Conservation (phyloP, 1,284 basidiomycete genomes). For the Hymenochaete sp. region DNA sequence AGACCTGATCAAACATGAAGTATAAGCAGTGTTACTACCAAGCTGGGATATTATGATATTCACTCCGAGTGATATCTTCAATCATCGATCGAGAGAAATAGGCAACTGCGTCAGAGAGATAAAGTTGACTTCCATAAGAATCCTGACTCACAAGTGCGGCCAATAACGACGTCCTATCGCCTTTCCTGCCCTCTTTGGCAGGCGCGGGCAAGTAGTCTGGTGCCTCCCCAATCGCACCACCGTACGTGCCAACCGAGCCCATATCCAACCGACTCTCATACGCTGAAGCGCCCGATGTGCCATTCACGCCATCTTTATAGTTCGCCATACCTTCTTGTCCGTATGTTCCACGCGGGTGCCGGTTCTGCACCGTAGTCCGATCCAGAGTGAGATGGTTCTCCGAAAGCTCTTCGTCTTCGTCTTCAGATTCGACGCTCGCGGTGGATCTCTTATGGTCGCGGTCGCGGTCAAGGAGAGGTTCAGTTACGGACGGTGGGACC, state of each 20-base stretch:
- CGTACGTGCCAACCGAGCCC: neutral
- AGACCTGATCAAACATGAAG: constrained; percentile 14
- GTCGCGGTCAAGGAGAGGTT: constrained; percentile 1
- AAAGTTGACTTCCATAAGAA: neutral
- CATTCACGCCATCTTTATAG: too few species aligned
- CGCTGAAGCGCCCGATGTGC: too few species aligned
- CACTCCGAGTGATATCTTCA: neutral
- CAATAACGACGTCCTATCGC: constrained; percentile 7
- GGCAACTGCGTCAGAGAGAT: neutral
- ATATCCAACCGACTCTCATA: constrained; percentile 1
- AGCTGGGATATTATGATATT: constrained; percentile 1
- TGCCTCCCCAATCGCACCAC: too few species aligned
- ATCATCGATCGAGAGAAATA: neutral
- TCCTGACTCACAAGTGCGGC: constrained; percentile 9
- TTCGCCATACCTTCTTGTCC: neutral
- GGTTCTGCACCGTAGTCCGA: constrained; percentile 8
- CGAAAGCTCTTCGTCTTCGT: too few species aligned
- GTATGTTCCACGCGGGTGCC: constrained; percentile 2
- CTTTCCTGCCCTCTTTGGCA: constrained; percentile 14
- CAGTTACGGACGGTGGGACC: constrained; percentile 1
- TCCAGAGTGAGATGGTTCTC: too few species aligned
- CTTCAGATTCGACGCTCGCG: too few species aligned
- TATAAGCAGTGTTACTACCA: constrained; percentile 1
- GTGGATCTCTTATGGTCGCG: too few species aligned
- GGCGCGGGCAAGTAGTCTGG: constrained; percentile 5